These are phyloP conservation scores for Salix arbutifolia DNA, from an alignment of 345 rosid genomes.

Conservation along the genomic window DNA sequence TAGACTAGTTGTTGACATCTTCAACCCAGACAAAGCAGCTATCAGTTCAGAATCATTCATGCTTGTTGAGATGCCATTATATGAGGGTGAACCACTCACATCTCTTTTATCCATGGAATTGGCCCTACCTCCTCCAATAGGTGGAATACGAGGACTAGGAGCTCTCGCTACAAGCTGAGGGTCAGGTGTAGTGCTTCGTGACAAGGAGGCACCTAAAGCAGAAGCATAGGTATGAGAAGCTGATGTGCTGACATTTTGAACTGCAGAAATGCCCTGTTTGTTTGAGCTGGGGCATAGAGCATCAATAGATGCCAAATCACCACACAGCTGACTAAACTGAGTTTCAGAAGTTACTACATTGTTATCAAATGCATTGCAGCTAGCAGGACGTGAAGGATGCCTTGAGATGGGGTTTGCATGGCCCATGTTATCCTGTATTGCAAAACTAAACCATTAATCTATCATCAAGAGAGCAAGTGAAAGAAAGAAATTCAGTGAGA, in stretches of 20 bases:
- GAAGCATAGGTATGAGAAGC: slow-evolving; percentile 55
- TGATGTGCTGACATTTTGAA: slow-evolving; percentile 34
- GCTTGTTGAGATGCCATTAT: slow-evolving; percentile 35
- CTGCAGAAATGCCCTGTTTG: slow-evolving; percentile 27
- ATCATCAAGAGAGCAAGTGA: neutral
- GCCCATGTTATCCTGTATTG: slow-evolving; percentile 51
- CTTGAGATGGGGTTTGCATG: slow-evolving; percentile 36
- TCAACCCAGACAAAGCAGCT: slow-evolving; percentile 54
- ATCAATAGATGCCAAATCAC: slow-evolving; percentile 38
- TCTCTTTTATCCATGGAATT: slow-evolving; percentile 47
- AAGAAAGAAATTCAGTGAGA: neutral
- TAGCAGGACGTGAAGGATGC: slow-evolving; percentile 58
- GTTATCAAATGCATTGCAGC: slow-evolving; percentile 50
- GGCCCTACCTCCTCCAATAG: slow-evolving; percentile 51
- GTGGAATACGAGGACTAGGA: slow-evolving; percentile 56
- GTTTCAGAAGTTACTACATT: slow-evolving; percentile 39
- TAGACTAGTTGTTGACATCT: slow-evolving; percentile 39
- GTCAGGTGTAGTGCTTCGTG: slow-evolving; percentile 62
- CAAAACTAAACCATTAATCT: slow-evolving; percentile 14
- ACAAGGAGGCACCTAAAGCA: slow-evolving; percentile 55
- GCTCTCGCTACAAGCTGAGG: slow-evolving; percentile 53
- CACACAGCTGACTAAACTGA: slow-evolving; percentile 40
- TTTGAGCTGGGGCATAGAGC: slow-evolving; percentile 29
- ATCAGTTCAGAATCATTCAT: slow-evolving; percentile 42
- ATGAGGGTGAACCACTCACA: slow-evolving; percentile 27